Conservation (phyloP, 441 rosid genomes). For the Brassica hybrid region DNA sequence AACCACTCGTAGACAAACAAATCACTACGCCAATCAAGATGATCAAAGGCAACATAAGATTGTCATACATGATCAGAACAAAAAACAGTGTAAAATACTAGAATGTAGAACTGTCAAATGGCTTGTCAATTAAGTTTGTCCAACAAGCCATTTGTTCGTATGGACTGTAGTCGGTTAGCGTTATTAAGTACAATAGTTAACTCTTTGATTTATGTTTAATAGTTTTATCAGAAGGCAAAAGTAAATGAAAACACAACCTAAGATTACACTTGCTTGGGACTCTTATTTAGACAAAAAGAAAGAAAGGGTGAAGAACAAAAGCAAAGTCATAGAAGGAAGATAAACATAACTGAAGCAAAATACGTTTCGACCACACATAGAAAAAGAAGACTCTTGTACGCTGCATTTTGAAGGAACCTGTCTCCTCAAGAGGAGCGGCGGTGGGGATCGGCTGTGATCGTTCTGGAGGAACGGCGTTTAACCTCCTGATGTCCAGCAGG, state of each 20-base stretch:
- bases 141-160: background rate
- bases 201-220: conserved; percentile 1
- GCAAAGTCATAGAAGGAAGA: background rate
- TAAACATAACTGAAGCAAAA: background rate
- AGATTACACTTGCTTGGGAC: background rate
- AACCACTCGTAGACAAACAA: background rate
- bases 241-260: background rate
- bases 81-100: background rate
- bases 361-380: background rate
- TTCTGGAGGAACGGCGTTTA: too few relatives aligned
- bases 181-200: too few relatives aligned
- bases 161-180: background rate
- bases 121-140: background rate
- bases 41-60: background rate
- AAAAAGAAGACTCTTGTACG: background rate
- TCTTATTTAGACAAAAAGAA: too few relatives aligned
- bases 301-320: too few relatives aligned
- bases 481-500: too few relatives aligned
- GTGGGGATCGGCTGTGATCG: background rate
- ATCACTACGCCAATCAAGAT: background rate
- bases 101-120: too few relatives aligned
- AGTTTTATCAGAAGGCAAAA: background rate
- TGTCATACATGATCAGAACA: background rate
- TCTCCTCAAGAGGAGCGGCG: conserved; percentile 8
- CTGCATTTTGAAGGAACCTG: background rate